phyloP scores from a whole-genome alignment of 2,329 filamentous ascomycete genomes.

The Phialophora verrucosa region DNA sequence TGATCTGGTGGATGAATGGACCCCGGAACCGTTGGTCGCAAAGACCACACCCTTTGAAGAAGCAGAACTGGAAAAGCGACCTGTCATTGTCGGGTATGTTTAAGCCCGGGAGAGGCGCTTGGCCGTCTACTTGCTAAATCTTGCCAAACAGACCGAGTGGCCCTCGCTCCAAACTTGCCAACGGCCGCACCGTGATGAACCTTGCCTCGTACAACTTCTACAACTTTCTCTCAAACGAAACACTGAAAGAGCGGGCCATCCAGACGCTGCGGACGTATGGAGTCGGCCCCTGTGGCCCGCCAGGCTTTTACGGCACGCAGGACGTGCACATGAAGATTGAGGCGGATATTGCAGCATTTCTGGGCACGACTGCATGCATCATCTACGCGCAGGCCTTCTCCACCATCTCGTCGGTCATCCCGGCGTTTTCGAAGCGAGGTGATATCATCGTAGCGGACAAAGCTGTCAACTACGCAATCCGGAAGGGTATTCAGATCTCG shows the following conservation, averaged over 20 bases:
- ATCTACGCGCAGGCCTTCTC: conserved; percentile 96
- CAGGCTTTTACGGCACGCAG: conserved; percentile 97
- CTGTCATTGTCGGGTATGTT: conserved; percentile 82
- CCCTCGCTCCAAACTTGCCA: conserved; percentile 85
- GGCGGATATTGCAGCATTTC: conserved; percentile 85
- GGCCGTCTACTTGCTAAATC: conserved; percentile 12
- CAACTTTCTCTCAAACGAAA: conserved; percentile 92
- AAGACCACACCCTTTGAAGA: conserved; percentile 76
- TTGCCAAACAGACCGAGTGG: conserved; percentile 71
- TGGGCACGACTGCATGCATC: conserved; percentile 88
- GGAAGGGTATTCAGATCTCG: conserved; percentile 91
- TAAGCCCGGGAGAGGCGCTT: neutral
- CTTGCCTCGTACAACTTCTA: conserved; percentile 97
- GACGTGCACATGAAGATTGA: conserved; percentile 98
- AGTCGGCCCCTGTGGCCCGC: conserved; percentile 93
- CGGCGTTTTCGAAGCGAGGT: conserved; percentile 93
- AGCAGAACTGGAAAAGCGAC: conserved; percentile 79
- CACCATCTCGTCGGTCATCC: conserved; percentile 95
- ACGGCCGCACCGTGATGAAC: conserved; percentile 88
- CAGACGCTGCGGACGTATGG: conserved; percentile 93
- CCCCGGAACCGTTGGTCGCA: conserved; percentile 85
- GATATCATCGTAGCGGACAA: conserved; percentile 96
- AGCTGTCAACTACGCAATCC: conserved; percentile 89
- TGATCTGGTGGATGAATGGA: conserved; percentile 95
- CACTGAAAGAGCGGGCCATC: conserved; percentile 92